Percentiles rank a stretch among this genome's conserved stretches.
Conservation (phyloP, 257 asterid species). For the Salvia rosmarinus region DNA sequence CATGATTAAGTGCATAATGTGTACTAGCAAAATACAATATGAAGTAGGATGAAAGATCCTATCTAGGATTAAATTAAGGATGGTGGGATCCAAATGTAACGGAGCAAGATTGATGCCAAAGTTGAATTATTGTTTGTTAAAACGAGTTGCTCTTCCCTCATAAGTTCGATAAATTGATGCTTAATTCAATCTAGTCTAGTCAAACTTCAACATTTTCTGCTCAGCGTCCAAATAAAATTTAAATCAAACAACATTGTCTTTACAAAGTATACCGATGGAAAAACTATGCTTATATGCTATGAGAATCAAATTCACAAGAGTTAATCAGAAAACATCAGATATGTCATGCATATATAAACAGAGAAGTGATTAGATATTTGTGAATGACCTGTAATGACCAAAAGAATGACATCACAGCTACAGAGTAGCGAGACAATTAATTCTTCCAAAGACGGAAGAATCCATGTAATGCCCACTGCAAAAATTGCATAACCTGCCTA, state of each 20-base stretch:
- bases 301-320: constrained; percentile 5
- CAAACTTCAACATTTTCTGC: neutral
- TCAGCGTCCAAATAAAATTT: constrained; percentile 6
- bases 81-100: neutral
- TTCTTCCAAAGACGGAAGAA: constrained; percentile 58
- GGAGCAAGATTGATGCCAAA: neutral
- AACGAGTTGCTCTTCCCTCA: constrained; percentile 2
- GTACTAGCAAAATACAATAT: neutral
- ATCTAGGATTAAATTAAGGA: constrained; percentile 1
- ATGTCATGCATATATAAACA: constrained; percentile 13
- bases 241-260: neutral
- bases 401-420: constrained; percentile 76
- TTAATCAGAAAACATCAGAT: constrained; percentile 7
- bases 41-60: neutral
- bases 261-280: neutral
- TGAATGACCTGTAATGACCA: constrained; percentile 71
- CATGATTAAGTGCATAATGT: neutral
- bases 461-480: constrained; percentile 81
- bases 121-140: neutral
- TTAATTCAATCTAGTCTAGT: constrained; percentile 11
- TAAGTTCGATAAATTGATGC: constrained; percentile 3
- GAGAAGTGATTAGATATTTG: constrained; percentile 20
- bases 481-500: constrained; percentile 97
- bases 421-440: constrained; percentile 76
- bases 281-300: constrained; percentile 12